Base-by-base conservation (phyloP, 2,329 filamentous ascomycete genomes). In the Xylariaceae sp. region DNA sequence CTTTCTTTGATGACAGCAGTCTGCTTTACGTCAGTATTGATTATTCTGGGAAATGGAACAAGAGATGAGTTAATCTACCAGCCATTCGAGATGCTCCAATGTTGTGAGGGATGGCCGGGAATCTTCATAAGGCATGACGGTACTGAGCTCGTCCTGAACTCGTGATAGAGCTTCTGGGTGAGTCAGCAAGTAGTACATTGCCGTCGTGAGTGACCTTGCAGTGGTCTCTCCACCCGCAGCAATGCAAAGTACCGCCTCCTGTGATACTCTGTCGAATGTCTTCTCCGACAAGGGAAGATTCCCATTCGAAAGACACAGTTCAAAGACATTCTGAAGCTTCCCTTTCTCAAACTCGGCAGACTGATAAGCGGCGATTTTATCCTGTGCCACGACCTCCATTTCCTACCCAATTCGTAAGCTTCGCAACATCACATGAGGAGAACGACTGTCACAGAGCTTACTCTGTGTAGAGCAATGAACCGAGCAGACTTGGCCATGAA, bases 1-100 rank as follows among this genome's bases (percentile, higher is more conserved):
- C 39, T 48, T 42, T 53, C 51, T 43, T 53, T 53, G 6, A 53
- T 50, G 3, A 52, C 19, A 1, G 45, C 46, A 2, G 50, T 27
- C 50, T 52, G n/a, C 6, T 10, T 32, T 7, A 18, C 27, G n/a
- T 27, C 15, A 43, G 17, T 17, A 10, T 15, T 36, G 12, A 36
- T 14, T 14, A 36, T 36, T 36, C 33, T 36, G 3, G 15, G 10
- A 9, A 5, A 36, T 15, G 5, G 11, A 15, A 35, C n/a, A 6
- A 14, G 11, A 27, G 22, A 27, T 27, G 22, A 27, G 22, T 27
- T 39, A 3, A 9, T 18, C 17, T 45, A 45, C 36, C 14, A 45
- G 35, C 35, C 44, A 45, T 40, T 18, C 33, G 32, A 45, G 44
- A 6, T 12, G 18, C 19, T 45, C 19, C 22, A 45, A 14, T 31